Evolutionary conservation across 352 stramenopile genomes (phyloP).

Genomic region (Phytophthora sp.): DNA sequence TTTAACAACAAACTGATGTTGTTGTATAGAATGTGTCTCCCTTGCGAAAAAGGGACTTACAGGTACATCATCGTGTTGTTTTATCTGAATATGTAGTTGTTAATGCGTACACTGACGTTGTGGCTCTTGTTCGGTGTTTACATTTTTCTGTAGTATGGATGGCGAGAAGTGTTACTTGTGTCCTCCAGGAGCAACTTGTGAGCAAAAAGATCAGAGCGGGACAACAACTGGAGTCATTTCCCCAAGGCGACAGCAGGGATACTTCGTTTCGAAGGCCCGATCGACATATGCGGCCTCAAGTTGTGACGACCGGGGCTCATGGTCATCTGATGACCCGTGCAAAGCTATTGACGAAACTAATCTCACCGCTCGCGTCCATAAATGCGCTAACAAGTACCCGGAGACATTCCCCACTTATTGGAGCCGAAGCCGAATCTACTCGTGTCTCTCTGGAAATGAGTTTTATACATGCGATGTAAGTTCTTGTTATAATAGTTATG

Average conservation of each 20-base stretch:
- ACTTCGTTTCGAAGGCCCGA: conserved; percentile 50
- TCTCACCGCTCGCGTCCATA: conserved; percentile 49
- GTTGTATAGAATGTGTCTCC: conserved; percentile 48
- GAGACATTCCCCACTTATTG: conserved; percentile 57
- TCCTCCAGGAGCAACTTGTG: conserved; percentile 57
- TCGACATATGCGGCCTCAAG: conserved; percentile 43
- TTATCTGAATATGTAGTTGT: background rate
- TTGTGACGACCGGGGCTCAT: conserved; percentile 48
- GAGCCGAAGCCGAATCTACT: conserved; percentile 63
- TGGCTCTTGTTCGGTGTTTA: conserved; percentile 1
- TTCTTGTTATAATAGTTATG: background rate
- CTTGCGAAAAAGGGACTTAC: conserved; percentile 70
- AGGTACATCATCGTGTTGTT: conserved; percentile 38
- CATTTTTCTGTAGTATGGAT: conserved; percentile 50
- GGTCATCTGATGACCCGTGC: conserved; percentile 60
- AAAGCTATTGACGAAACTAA: conserved; percentile 32
- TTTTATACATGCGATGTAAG: conserved; percentile 73
- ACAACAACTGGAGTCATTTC: conserved; percentile 45
- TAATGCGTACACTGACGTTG: background rate
- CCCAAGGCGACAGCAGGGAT: conserved; percentile 51
- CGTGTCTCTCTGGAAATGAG: conserved; percentile 61
- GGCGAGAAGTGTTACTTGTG: conserved; percentile 68
- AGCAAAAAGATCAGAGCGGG: conserved; percentile 42
- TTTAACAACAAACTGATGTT: no score
- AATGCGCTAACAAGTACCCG: conserved; percentile 38